phyloP scores from a whole-genome alignment of 2,329 filamentous ascomycete genomes.

The Trichoderma breve region DNA sequence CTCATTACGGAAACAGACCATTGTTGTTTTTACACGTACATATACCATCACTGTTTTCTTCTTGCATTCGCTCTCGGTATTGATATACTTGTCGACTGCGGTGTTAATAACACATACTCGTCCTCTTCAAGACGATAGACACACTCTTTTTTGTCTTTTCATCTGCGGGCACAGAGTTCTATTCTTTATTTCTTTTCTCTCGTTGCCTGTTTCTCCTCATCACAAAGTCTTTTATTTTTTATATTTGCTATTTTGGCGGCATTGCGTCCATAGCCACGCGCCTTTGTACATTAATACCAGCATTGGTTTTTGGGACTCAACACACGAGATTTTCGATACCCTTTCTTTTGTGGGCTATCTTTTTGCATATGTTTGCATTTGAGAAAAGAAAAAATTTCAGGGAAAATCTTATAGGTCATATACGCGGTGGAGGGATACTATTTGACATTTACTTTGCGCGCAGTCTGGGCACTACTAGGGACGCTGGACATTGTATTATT shows the following conservation, averaged over 20 bases:
- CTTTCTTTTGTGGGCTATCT: conserved; percentile 10
- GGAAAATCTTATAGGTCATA: neutral
- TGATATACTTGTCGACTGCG: neutral
- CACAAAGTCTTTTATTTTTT: neutral
- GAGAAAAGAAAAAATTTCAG: neutral
- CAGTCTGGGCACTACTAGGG: neutral
- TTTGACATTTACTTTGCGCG: neutral
- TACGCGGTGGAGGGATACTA: neutral
- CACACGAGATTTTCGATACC: conserved; percentile 1
- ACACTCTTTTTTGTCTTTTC: neutral
- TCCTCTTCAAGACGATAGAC: neutral
- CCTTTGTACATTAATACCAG: neutral
- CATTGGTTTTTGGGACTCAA: neutral
- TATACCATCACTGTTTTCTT: neutral
- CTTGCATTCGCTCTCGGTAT: neutral
- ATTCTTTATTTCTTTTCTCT: neutral
- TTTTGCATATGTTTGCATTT: neutral
- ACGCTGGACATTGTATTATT: conserved; percentile 2
- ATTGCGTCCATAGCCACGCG: neutral
- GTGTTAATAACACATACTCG: neutral
- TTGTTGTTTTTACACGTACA: neutral
- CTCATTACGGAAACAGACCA: neutral
- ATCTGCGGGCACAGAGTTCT: neutral
- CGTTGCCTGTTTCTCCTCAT: neutral
- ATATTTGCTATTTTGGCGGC: neutral